Conservation (phyloP, 345 rosid species). For the Turritis glabra region DNA sequence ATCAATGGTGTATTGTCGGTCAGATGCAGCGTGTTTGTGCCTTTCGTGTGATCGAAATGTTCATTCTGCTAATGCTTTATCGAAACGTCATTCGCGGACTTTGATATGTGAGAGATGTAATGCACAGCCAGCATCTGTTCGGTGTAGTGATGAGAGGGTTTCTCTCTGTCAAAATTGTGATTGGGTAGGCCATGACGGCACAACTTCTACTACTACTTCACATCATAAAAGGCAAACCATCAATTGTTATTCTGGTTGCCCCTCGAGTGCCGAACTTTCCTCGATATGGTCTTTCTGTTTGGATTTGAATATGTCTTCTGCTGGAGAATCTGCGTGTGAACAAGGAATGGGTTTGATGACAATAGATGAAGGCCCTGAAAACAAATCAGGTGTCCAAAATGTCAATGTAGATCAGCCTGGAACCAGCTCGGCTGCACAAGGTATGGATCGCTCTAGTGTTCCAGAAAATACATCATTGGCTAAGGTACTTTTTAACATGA, state of each 20-base stretch:
- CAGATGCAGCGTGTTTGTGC: slow-evolving; percentile 88
- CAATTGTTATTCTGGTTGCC: slow-evolving; percentile 83
- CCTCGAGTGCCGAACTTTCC: slow-evolving; percentile 77
- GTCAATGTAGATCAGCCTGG: slow-evolving; percentile 45
- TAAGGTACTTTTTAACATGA: slow-evolving; percentile 50
- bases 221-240: slow-evolving; percentile 74
- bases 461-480: slow-evolving; percentile 47
- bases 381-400: slow-evolving; percentile 41
- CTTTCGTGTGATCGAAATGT: slow-evolving; percentile 90
- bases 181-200: slow-evolving; percentile 65
- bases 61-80: slow-evolving; percentile 90
- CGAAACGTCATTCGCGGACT: slow-evolving; percentile 83
- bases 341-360: slow-evolving; percentile 83
- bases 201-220: slow-evolving; percentile 48
- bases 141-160: slow-evolving; percentile 66
- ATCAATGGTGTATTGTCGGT: slow-evolving; percentile 87
- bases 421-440: slow-evolving; percentile 42
- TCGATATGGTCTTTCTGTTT: slow-evolving; percentile 72
- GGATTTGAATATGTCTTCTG: slow-evolving; percentile 51
- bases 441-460: slow-evolving; percentile 44
- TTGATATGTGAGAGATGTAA: slow-evolving; percentile 82
- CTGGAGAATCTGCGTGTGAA: slow-evolving; percentile 64
- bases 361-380: slow-evolving; percentile 57
- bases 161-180: slow-evolving; percentile 95
- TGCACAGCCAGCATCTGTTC: slow-evolving; percentile 71